These are phyloP conservation scores for Phytophthora pistaciae DNA, from an alignment of 352 stramenopile species.

Conservation along the genomic window DNA sequence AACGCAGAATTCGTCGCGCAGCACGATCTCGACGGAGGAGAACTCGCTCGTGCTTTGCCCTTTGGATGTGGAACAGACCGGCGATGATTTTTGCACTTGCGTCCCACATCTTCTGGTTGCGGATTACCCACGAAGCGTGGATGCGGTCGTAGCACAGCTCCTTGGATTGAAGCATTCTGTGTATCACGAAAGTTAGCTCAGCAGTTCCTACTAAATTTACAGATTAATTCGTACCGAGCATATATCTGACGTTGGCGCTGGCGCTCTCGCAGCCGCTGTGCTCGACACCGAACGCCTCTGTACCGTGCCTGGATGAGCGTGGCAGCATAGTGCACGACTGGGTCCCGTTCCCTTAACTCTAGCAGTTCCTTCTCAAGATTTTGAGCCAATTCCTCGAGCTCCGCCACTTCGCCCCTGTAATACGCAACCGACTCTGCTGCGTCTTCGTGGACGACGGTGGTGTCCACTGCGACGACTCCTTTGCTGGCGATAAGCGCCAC, in stretches of 20 bases:
- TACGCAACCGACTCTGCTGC: conserved; percentile 39
- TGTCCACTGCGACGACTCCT: conserved; percentile 39
- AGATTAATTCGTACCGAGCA: conserved; percentile 10
- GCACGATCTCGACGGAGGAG: conserved; percentile 36
- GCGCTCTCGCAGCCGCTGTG: conserved; percentile 9
- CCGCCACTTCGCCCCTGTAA: conserved; percentile 41
- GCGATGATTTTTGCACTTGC: conserved; percentile 31
- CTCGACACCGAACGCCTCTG: conserved; percentile 24
- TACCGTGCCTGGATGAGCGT: conserved; percentile 45
- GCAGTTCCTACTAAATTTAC: not conserved
- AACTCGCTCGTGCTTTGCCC: conserved; percentile 33
- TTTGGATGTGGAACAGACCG: conserved; percentile 43
- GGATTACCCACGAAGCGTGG: conserved; percentile 32
- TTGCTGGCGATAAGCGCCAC: conserved; percentile 20
- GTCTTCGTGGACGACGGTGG: conserved; percentile 41
- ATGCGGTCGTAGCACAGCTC: conserved; percentile 57
- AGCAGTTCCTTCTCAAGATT: conserved; percentile 20
- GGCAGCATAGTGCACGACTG: conserved; percentile 38
- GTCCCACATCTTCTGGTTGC: conserved; percentile 29
- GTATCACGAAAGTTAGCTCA: not conserved
- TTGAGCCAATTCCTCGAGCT: conserved; percentile 15
- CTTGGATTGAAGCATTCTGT: conserved; percentile 41
- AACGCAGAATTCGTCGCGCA: conserved; percentile 28
- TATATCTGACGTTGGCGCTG: conserved; percentile 16
- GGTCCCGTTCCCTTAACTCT: conserved; percentile 25